Evolutionary conservation across 1,284 basidiomycete genomes (phyloP), one percentile per base, ranked within the genome.

Genomic region (Blastosporella zonata): DNA sequence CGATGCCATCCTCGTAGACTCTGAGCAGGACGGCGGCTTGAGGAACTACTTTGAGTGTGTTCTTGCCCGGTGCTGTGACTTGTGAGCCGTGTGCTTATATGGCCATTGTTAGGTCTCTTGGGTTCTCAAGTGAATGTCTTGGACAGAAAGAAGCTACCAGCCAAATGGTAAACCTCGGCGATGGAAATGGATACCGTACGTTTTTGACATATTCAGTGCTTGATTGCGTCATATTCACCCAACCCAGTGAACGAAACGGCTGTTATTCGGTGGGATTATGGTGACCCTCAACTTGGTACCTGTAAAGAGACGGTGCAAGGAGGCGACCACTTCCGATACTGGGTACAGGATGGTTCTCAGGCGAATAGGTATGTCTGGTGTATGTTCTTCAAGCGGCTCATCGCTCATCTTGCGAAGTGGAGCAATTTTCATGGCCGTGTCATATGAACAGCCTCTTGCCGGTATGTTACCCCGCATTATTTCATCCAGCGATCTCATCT

Each of bases 291-390:
- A 47, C 65, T 93, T 13, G 93, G 93, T 0, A 81, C 90, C 1
- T 93, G 92, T 64, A 72, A 77, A 56, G 93, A 98, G 68, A 90
- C 90, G 2, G 78, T 97, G 42, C 61, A 89, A 53, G 95, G 95
- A 9, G 95, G 95, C 4, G 82, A 90, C 59, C 95, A 98, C 63
- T 84, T 95, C 64, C 81, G 95, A 21, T 95, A 94, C 67, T 98
- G 91, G 90, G 66, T 77, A 1, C 93, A 97, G 67, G 75, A 88
- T 52, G 88, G 86, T 0, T 67, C 73, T 2, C 53, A 68, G 7
- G 80, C 72, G 1, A 73, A 89, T 55, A 87, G 76, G 74, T 78
- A 38, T 38, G 72, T 61, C 20, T 15, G 3, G 20, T 43, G 45
- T 28, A 33, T 18, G 39, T 21, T 47, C 40, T 39, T 27, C 25